phyloP scores from a whole-genome alignment of 2,329 filamentous ascomycete species.

The Myrmaecium sp. region DNA sequence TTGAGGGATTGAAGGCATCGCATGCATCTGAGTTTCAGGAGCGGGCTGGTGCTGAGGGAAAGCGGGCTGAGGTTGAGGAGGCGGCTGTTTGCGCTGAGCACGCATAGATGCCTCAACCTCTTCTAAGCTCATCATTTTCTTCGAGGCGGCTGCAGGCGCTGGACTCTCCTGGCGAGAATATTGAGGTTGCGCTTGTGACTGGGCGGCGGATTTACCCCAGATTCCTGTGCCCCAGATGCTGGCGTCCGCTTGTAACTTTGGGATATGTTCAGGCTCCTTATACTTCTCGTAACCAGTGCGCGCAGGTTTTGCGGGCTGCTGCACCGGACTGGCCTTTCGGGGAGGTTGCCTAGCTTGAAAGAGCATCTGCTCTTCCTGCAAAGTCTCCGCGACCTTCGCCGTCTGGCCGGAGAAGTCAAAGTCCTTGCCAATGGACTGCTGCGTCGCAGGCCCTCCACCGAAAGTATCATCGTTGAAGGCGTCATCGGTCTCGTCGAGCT shows the following conservation, averaged over 20 bases:
- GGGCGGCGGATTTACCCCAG: conserved; percentile 11
- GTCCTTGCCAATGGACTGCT: conserved; percentile 59
- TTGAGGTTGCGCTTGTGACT: conserved; percentile 9
- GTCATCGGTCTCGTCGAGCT: conserved; percentile 82
- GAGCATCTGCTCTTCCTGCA: conserved; percentile 80
- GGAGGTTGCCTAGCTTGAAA: conserved; percentile 59
- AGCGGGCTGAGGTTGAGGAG: conserved; percentile 13
- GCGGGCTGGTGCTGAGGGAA: conserved; percentile 4
- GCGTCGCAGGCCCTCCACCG: conserved; percentile 29
- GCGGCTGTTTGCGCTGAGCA: conserved; percentile 41
- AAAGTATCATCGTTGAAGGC: conserved; percentile 97
- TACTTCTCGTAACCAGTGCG: conserved; percentile 87
- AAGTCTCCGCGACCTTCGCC: conserved; percentile 66
- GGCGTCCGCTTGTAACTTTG: conserved; percentile 81
- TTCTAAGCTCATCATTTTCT: conserved; percentile 87
- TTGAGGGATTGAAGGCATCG: conserved; percentile 5
- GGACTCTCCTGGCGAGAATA: conserved; percentile 11
- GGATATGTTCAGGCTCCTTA: conserved; percentile 64
- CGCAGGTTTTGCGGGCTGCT: conserved; percentile 39
- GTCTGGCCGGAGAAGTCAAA: conserved; percentile 96
- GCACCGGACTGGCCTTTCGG: conserved; percentile 29
- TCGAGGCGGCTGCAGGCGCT: conserved; percentile 19
- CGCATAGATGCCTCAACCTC: conserved; percentile 93
- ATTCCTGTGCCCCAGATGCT: conserved; percentile 66
- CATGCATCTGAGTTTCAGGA: too few species aligned